These are phyloP conservation scores for Bipolaris zeicola DNA, from an alignment of 2,329 filamentous ascomycete species.

Conservation along the genomic window DNA sequence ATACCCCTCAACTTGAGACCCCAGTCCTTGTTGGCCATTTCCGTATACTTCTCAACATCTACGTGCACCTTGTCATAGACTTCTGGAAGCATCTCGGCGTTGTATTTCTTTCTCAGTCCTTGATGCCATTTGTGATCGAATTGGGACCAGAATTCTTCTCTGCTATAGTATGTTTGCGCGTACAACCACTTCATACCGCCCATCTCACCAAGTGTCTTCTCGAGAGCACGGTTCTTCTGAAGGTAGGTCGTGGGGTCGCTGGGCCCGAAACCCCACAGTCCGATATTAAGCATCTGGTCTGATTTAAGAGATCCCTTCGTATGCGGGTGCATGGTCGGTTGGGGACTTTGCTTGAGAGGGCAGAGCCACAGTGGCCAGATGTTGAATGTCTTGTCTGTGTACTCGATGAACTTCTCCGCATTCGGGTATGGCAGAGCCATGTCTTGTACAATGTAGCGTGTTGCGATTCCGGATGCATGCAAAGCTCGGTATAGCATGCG, in stretches of 20 bases:
- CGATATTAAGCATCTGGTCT: conserved; percentile 59
- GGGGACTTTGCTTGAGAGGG: conserved; percentile 47
- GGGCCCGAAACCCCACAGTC: conserved; percentile 77
- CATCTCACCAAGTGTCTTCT: conserved; percentile 63
- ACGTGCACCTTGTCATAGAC: conserved; percentile 72
- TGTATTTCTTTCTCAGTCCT: conserved; percentile 62
- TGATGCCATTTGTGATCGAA: conserved; percentile 68
- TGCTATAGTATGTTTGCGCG: conserved; percentile 70
- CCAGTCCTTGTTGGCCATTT: conserved; percentile 33
- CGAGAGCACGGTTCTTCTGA: conserved; percentile 63
- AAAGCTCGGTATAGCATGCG: conserved; percentile 69
- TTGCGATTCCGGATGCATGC: conserved; percentile 65
- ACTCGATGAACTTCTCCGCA: conserved; percentile 53
- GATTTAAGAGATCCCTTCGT: conserved; percentile 35
- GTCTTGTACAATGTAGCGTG: conserved; percentile 69
- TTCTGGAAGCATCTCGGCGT: conserved; percentile 63
- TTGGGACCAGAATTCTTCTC: conserved; percentile 70
- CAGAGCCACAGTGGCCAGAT: conserved; percentile 59
- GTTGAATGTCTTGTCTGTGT: conserved; percentile 47
- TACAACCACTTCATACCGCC: conserved; percentile 74
- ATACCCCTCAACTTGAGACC: conserved; percentile 31
- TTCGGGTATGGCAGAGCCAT: conserved; percentile 56
- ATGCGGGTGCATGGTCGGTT: conserved; percentile 44
- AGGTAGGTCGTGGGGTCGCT: conserved; percentile 53
- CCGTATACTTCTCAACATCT: conserved; percentile 40